Percentiles rank a stretch among this genome's conserved stretches.
Evolutionary conservation across 2,329 filamentous ascomycete genomes (phyloP).

Genomic region (Penicillium paneum): DNA sequence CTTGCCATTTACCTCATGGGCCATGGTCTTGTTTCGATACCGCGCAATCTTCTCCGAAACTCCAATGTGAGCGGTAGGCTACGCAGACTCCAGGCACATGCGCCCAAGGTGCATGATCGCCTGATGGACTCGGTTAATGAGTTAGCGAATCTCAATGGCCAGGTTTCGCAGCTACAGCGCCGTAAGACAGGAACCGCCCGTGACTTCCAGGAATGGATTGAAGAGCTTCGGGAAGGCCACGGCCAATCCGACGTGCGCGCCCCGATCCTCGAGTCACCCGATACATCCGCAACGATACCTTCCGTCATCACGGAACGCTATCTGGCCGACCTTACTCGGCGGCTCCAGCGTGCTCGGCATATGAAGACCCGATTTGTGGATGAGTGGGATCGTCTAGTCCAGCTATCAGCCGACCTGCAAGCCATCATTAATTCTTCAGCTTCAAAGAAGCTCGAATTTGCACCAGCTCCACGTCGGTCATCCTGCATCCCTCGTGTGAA

Average conservation of each 20-base stretch:
- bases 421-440: conserved; percentile 77
- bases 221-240: conserved; percentile 79
- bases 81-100: conserved; percentile 70
- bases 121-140: conserved; percentile 78
- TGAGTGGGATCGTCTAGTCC: conserved; percentile 79
- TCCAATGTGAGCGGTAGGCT: conserved; percentile 73
- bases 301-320: conserved; percentile 90
- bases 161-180: conserved; percentile 73
- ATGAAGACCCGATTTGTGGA: conserved; percentile 76
- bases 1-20: conserved; percentile 97
- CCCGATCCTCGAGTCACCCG: conserved; percentile 35
- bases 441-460: conserved; percentile 77
- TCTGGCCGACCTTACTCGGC: conserved; percentile 81
- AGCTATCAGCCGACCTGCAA: conserved; percentile 71
- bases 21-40: conserved; percentile 89
- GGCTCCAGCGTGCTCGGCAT: conserved; percentile 77
- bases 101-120: conserved; percentile 79
- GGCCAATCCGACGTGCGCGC: conserved; percentile 61
- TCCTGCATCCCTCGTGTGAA: conserved; percentile 55
- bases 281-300: conserved; percentile 53
- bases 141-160: conserved; percentile 75
- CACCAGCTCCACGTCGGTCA: conserved; percentile 54
- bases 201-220: conserved; percentile 89
- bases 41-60: conserved; percentile 73
- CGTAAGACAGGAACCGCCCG: conserved; percentile 74